phyloP scores from a whole-genome alignment of 2,329 filamentous ascomycete genomes.

The Gnomoniopsis sp. region DNA sequence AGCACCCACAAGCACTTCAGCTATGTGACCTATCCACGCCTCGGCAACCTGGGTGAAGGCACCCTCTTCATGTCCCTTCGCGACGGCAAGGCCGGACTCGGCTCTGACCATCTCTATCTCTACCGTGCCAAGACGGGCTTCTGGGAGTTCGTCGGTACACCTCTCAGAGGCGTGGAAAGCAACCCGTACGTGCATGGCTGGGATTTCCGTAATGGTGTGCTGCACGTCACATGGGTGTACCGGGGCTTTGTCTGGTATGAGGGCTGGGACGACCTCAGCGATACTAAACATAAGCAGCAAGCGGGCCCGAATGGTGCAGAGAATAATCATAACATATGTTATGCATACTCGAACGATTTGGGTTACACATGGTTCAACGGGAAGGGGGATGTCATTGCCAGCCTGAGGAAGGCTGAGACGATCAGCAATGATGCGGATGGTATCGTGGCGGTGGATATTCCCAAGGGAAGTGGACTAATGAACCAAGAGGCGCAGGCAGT shows the following conservation, averaged over 20 bases:
- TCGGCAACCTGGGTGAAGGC: constrained; percentile 33
- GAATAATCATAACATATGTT: constrained; percentile 50
- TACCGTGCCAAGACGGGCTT: constrained; percentile 34
- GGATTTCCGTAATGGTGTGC: constrained; percentile 29
- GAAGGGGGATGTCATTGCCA: constrained; percentile 31
- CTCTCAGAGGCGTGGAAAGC: constrained; percentile 40
- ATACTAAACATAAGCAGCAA: constrained; percentile 39
- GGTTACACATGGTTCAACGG: constrained; percentile 42
- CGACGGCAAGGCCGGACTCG: constrained; percentile 47
- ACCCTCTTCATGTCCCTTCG: constrained; percentile 46
- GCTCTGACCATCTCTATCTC: constrained; percentile 44
- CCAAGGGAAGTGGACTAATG: constrained; percentile 41
- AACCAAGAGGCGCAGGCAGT: constrained; percentile 49
- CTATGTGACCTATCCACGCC: constrained; percentile 48
- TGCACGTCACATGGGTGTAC: constrained; percentile 48
- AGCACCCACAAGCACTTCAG: constrained; percentile 27
- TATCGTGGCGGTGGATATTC: constrained; percentile 41
- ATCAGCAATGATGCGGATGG: constrained; percentile 38
- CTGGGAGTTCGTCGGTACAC: constrained; percentile 39
- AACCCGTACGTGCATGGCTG: constrained; percentile 52
- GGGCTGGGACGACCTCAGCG: constrained; percentile 38
- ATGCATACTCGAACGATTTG: constrained; percentile 42
- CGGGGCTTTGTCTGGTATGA: constrained; percentile 43
- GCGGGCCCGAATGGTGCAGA: constrained; percentile 39
- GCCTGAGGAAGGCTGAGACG: constrained; percentile 31